Conservation (phyloP, 2,329 filamentous ascomycete species). For the Stachybotrys chartarum region DNA sequence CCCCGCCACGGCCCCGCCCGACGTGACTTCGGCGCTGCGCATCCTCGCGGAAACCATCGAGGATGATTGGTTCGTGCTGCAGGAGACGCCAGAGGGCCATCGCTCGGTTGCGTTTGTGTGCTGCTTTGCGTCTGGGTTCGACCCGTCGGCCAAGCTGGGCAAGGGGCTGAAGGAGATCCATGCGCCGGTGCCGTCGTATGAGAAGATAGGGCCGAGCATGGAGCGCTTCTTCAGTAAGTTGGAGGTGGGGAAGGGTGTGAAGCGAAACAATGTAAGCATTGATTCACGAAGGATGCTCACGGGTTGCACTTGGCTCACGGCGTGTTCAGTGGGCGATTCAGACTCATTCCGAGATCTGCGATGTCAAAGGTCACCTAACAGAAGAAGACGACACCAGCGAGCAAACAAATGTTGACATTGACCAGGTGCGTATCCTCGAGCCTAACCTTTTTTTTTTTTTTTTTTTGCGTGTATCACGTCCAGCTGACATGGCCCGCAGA, state of each 20-base stretch:
- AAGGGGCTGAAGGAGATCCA: constrained; percentile 42
- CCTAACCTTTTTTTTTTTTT: not conserved
- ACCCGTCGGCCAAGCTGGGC: constrained; percentile 42
- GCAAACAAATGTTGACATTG: constrained; percentile 29
- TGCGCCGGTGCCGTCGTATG: constrained; percentile 43
- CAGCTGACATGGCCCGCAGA: constrained; percentile 11
- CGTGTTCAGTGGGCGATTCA: constrained; percentile 40
- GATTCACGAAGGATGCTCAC: not conserved
- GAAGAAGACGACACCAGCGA: constrained; percentile 21
- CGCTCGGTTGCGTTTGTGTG: constrained; percentile 40
- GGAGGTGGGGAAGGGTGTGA: constrained; percentile 39
- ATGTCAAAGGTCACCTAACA: constrained; percentile 25
- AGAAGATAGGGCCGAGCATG: constrained; percentile 48
- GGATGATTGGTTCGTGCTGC: constrained; percentile 46
- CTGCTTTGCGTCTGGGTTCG: constrained; percentile 46
- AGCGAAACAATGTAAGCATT: constrained; percentile 19
- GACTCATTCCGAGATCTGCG: constrained; percentile 33
- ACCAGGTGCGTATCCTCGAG: constrained; percentile 18
- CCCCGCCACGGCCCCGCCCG: constrained; percentile 18
- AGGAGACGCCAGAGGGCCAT: constrained; percentile 33
- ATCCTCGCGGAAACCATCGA: constrained; percentile 43
- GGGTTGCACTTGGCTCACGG: not conserved
- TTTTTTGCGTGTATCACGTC: not conserved
- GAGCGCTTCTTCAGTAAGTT: constrained; percentile 44
- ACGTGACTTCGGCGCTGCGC: constrained; percentile 26